Conservation (phyloP, 805 yeast genomes). For the Kazachstania bromeliacearum region DNA sequence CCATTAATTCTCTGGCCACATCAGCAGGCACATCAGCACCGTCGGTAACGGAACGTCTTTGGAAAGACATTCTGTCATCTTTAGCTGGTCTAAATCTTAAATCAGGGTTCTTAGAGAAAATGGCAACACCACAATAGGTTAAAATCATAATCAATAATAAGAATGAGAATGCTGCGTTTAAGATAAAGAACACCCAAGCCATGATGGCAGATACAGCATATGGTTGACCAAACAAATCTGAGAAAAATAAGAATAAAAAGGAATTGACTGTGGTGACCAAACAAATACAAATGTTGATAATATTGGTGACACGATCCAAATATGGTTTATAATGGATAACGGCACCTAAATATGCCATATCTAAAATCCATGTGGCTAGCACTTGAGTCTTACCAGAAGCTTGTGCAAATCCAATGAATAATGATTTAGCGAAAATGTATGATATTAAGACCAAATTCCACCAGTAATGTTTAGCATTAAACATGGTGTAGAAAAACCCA, state of each 20-base stretch:
- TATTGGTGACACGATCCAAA: slow-evolving; percentile 72
- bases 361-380: slow-evolving; percentile 64
- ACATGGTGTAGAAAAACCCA: slow-evolving; percentile 88
- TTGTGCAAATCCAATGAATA: slow-evolving; percentile 73
- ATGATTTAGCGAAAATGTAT: slow-evolving; percentile 55
- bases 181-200: slow-evolving; percentile 84
- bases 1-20: slow-evolving; percentile 47
- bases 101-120: slow-evolving; percentile 79
- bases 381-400: slow-evolving; percentile 74
- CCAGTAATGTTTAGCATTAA: slow-evolving; percentile 71
- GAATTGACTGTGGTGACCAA: slow-evolving; percentile 70
- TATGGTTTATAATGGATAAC: slow-evolving; percentile 63
- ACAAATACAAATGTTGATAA: slow-evolving; percentile 61
- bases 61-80: slow-evolving; percentile 92
- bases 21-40: slow-evolving; percentile 20
- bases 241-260: slow-evolving; percentile 75
- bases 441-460: slow-evolving; percentile 59
- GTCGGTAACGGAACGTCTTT: slow-evolving; percentile 32
- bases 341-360: slow-evolving; percentile 56
- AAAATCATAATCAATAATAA: slow-evolving; percentile 63
- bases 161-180: slow-evolving; percentile 83
- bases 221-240: slow-evolving; percentile 74
- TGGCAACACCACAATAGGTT: slow-evolving; percentile 48
- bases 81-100: slow-evolving; percentile 82
- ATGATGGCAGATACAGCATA: slow-evolving; percentile 73